These are phyloP conservation scores for Forsythia suspensa DNA, from an alignment of 257 asterid genomes.

Conservation along the genomic window DNA sequence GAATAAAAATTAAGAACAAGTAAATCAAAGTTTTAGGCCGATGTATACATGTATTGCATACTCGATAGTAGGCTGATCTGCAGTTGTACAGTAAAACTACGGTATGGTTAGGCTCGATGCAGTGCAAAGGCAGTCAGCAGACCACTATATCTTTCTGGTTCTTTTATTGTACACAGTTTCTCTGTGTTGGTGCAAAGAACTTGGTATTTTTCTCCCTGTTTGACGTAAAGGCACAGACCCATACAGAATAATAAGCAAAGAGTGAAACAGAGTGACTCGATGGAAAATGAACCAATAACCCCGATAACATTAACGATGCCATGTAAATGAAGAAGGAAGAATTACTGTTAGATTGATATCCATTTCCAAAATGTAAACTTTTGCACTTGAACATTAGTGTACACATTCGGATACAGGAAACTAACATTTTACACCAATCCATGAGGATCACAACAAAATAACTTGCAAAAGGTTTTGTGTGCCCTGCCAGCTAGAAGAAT, in stretches of 20 bases:
- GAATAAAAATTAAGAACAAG: too few relatives aligned
- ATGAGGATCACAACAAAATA: slow-evolving; percentile 4
- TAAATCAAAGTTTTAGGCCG: too few relatives aligned
- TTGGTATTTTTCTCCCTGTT: neutral
- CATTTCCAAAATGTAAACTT: slow-evolving; percentile 16
- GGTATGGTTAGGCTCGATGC: neutral
- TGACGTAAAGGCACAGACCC: neutral
- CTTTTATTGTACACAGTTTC: neutral
- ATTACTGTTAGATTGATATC: neutral
- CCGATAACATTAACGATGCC: neutral
- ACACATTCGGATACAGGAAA: neutral
- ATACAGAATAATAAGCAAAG: neutral
- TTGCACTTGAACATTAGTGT: slow-evolving; percentile 5
- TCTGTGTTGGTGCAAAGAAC: too few relatives aligned
- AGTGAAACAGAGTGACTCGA: neutral
- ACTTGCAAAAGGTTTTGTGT: slow-evolving; percentile 12
- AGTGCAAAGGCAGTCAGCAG: neutral
- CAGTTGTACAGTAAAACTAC: neutral
- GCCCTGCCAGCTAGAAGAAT: neutral
- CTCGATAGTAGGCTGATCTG: neutral
- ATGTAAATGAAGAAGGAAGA: neutral
- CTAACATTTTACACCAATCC: slow-evolving; percentile 32
- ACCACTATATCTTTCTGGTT: neutral
- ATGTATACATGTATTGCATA: too few relatives aligned
- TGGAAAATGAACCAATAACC: neutral